Percentiles rank a stretch among this genome's conserved stretches.
Conservation (phyloP, 345 rosid genomes). For the Dipteronia sinensis region DNA sequence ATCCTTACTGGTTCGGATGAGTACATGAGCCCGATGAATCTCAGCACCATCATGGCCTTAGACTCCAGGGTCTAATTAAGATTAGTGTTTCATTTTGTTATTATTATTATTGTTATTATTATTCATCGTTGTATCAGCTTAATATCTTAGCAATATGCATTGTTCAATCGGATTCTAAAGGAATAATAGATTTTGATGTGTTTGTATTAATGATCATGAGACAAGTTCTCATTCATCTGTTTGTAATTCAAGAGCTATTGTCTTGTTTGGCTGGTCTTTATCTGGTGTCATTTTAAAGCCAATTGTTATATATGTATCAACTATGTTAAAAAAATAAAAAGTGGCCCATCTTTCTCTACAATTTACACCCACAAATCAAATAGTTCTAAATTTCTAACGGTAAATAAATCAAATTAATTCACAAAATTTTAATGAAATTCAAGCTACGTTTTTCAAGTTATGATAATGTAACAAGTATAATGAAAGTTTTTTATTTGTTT, state of each 20-base stretch:
- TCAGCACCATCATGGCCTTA: constrained; percentile 41
- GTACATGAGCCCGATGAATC: constrained; percentile 47
- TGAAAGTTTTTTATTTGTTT: too few relatives aligned
- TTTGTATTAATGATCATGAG: neutral
- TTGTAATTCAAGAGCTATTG: too few relatives aligned
- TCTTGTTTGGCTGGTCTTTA: too few relatives aligned
- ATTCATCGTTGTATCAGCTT: neutral
- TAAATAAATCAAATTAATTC: too few relatives aligned
- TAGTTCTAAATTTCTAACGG: too few relatives aligned
- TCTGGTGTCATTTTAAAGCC: neutral
- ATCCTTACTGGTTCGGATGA: constrained; percentile 28
- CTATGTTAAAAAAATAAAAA: neutral
- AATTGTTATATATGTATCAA: neutral
- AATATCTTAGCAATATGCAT: too few relatives aligned
- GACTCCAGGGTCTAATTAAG: constrained; percentile 20
- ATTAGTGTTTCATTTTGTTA: neutral
- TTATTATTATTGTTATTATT: neutral
- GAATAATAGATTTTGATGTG: neutral
- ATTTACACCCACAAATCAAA: neutral
- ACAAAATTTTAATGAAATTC: too few relatives aligned
- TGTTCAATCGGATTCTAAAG: neutral
- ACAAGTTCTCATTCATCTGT: too few relatives aligned
- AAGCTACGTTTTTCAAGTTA: too few relatives aligned
- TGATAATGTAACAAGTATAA: too few relatives aligned
- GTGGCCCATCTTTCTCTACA: neutral